Evolutionary conservation across 192 early-diverging fungal genomes (phyloP).

Genomic region (Rhizoclosmatium sp.): DNA sequence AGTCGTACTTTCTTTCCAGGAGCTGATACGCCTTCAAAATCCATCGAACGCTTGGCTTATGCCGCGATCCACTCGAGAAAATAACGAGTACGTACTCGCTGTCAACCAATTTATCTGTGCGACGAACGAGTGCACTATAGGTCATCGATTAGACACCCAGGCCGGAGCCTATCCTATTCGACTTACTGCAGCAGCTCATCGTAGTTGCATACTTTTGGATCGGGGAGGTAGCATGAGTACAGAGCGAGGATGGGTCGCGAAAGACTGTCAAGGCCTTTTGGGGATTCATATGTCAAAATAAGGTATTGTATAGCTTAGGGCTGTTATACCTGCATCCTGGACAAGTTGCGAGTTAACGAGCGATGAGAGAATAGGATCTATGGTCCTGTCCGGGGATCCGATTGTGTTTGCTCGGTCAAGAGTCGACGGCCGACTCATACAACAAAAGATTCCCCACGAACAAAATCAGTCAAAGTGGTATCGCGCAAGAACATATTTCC

Average conservation of each 20-base stretch:
- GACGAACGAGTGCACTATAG: conserved; percentile 59
- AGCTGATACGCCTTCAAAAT: conserved; percentile 84
- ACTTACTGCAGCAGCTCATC: conserved; percentile 80
- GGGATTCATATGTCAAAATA: background rate
- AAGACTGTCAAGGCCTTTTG: conserved; percentile 82
- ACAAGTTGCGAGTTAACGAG: conserved; percentile 35
- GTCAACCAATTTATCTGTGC: conserved; percentile 84
- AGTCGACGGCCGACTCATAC: no score
- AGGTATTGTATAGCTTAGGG: background rate
- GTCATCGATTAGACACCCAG: background rate
- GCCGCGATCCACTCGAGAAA: conserved; percentile 77
- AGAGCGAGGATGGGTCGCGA: conserved; percentile 84
- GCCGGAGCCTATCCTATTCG: background rate
- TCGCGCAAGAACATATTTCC: no score
- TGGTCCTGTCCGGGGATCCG: background rate
- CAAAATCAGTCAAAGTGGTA: no score
- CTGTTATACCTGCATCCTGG: conserved; percentile 25
- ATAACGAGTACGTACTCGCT: conserved; percentile 91
- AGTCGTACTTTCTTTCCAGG: conserved; percentile 75
- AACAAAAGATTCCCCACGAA: no score
- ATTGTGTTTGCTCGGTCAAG: background rate
- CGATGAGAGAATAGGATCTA: conserved; percentile 23
- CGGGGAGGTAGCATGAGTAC: conserved; percentile 85
- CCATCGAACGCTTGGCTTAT: conserved; percentile 86
- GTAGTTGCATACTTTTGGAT: conserved; percentile 82